Evolutionary conservation across 176 grass and related monocot species (phyloP), one percentile per base, ranked within the genome.

Genomic region (Ensete glaucum): DNA sequence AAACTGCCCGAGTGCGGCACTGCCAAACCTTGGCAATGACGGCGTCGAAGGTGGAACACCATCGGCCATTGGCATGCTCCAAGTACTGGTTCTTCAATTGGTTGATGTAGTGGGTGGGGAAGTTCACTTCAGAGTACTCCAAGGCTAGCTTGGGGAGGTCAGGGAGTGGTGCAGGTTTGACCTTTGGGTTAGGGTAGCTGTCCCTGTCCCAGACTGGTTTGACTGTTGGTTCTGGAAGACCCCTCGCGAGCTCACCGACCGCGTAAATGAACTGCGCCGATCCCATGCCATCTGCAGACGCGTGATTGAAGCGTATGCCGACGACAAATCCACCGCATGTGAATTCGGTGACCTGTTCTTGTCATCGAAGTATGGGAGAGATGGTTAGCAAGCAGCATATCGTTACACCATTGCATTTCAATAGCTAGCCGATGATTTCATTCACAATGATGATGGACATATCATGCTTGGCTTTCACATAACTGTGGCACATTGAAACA

Each of bases 311-410:
- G 2, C 77, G 25, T n/a, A 81, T 17, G 2, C 78, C 78, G 24
- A 81, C 34, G 20, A 73, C 67, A 22, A 81, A 82, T 22, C 79
- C 79, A 16, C 71, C 71, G 20, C 79, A 82, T 43, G 25, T 68
- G 71, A 82, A 82, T 72, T 82, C n/a, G 15, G 79, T 82, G 11
- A 82, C 69, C 79, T 82, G 56, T 54, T 12, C 14, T 82, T 64
- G 43, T 60, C 14, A 64, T 9, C 8, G 13, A 81, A 21, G 15
- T n/a, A 65, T 13, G 6, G 52, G 29, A 17, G 4, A 53, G 8
- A 14, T 50, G 15, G 17, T 63, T 13, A 27, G 9, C 0, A 49
- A 27, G 9, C 0, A 49, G 26, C 19, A 26, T 0, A 64, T 20
- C n/a, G 8, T 65, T 50, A 11, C 15, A 27, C 1, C 67, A 54